Conservation (phyloP, 2,329 filamentous ascomycete genomes). For the Claviceps arundinis region DNA sequence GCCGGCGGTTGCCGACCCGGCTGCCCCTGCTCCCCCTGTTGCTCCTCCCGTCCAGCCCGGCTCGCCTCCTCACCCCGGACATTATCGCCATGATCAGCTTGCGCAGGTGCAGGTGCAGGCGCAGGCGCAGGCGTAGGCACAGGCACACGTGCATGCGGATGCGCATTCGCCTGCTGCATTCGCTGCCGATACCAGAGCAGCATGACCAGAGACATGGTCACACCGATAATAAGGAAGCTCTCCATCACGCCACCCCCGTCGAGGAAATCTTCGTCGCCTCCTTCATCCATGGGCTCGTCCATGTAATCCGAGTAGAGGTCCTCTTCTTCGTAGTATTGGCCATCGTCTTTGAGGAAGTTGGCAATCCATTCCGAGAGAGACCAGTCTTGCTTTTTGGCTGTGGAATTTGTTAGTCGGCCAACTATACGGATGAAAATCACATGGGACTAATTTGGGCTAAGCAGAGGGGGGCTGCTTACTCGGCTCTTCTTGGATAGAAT, state of each 20-base stretch:
- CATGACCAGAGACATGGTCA: constrained; percentile 61
- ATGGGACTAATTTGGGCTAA: too few relatives aligned
- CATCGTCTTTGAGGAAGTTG: constrained; percentile 66
- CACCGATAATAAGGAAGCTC: constrained; percentile 66
- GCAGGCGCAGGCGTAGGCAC: too few relatives aligned
- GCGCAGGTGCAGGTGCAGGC: not conserved
- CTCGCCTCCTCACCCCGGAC: constrained; percentile 9
- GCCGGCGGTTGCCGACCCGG: not conserved
- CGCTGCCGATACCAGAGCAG: constrained; percentile 73
- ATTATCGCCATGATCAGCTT: constrained; percentile 14
- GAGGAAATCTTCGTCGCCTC: constrained; percentile 43
- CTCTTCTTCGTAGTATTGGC: constrained; percentile 50
- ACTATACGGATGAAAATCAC: too few relatives aligned
- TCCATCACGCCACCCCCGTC: constrained; percentile 73
- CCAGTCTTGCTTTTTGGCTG: constrained; percentile 58
- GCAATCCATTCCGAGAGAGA: constrained; percentile 76
- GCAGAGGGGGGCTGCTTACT: constrained; percentile 37
- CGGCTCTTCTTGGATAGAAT: constrained; percentile 82
- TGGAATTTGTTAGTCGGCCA: not conserved
- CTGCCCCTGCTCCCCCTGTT: not conserved
- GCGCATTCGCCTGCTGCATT: constrained; percentile 43
- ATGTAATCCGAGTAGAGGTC: constrained; percentile 34
- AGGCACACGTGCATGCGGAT: too few relatives aligned
- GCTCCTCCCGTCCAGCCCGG: constrained; percentile 4
- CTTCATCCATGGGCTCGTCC: constrained; percentile 38